These are phyloP conservation scores for Podosphaera fusca DNA, from an alignment of 2,329 filamentous ascomycete species.

Conservation along the genomic window DNA sequence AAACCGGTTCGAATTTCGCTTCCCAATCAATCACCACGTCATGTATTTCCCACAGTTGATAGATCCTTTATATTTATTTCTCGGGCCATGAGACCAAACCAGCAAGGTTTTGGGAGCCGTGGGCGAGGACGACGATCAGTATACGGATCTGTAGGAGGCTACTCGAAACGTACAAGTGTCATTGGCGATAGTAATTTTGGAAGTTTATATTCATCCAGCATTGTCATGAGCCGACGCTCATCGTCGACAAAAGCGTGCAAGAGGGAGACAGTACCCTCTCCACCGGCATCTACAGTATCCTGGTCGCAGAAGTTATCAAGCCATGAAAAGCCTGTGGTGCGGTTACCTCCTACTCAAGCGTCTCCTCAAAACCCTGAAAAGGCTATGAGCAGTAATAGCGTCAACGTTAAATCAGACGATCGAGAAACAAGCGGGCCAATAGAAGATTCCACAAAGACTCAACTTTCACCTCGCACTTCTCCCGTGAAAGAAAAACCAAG, in stretches of 20 bases:
- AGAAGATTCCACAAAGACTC: too few species aligned
- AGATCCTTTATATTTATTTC: conserved; percentile 97
- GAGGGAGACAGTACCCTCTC: conserved; percentile 57
- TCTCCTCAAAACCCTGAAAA: neutral
- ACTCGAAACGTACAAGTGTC: conserved; percentile 61
- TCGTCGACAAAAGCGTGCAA: conserved; percentile 46
- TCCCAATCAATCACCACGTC: conserved; percentile 54
- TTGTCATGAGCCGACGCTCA: conserved; percentile 72
- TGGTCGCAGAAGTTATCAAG: conserved; percentile 39
- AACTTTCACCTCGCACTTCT: too few species aligned
- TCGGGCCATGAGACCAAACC: conserved; percentile 75
- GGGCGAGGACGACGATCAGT: conserved; percentile 48
- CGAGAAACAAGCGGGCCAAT: too few species aligned
- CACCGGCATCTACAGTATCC: conserved; percentile 55
- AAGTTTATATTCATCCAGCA: conserved; percentile 64
- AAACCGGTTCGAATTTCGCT: conserved; percentile 90
- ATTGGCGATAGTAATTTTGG: conserved; percentile 45
- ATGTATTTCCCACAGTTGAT: conserved; percentile 76
- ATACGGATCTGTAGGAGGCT: conserved; percentile 41
- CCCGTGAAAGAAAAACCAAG: too few species aligned
- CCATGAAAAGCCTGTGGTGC: conserved; percentile 48
- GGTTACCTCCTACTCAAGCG: conserved; percentile 39
- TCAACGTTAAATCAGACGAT: too few species aligned
- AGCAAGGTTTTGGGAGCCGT: conserved; percentile 46
- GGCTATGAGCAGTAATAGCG: too few species aligned